Base-by-base conservation (phyloP, 441 rosid genomes). In the California macrophylla region DNA sequence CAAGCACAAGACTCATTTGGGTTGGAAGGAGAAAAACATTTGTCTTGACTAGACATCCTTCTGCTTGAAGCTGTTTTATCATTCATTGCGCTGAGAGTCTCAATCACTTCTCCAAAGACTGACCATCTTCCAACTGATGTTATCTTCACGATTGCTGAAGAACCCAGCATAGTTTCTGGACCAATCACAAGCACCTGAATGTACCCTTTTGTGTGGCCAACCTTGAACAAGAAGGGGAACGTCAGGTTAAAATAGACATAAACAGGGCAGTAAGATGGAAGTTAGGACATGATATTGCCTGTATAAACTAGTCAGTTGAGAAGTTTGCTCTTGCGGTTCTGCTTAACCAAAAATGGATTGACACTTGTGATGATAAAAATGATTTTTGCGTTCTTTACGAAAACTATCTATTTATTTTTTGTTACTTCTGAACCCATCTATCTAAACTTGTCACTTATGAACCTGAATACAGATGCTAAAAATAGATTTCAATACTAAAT, bases 111-210 rank as follows among this genome's bases (percentile, higher is more conserved):
- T 47, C 95, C 94, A 16, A 91, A 89, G 69, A 91, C 96, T 9
- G 96, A 91, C 98, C 98, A 93, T 83, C 97, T 83, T 72, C 93
- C 97, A 2, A 86, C 90, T 2, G 97, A 85, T 68, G 95, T 88
- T 86, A 91, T 91, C 89, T 84, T 93, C 65, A 76, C 95, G 32
- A 88, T 82, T 30, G 88, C 96, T 63, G 96, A 86, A 69, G 83
- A 73, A 34, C 96, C 96, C 65, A 89, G 82, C 88, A 87, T 81
- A 75, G 78, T 79, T 74, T 87, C 91, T 25, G 93, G 83, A 76
- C 75, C 91, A 75, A 75, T 82, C 54, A 91, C 83, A 54, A 91
- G 95, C n/a, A 93, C 98, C 78, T 93, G 97, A 23, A 88, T 74
- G 60, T 91, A 93, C 24, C 88, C 89, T 78, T 93, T 88, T n/a